Evolutionary conservation across 352 stramenopile genomes (phyloP), one percentile per base, ranked within the genome.

Genomic region (Hyaloperonospora brassicae): DNA sequence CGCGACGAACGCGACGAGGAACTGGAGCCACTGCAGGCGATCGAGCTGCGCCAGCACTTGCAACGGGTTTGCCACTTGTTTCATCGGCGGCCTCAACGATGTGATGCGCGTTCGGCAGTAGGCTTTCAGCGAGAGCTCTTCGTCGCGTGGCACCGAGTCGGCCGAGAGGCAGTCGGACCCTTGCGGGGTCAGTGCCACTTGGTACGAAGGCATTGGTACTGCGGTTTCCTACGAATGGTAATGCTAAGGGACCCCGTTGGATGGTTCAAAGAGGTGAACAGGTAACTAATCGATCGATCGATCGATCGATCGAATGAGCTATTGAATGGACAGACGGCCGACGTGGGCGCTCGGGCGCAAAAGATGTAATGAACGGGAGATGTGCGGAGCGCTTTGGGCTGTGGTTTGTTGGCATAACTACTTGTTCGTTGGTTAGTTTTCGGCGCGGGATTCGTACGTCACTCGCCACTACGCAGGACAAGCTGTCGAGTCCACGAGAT

Each of bases 11-110:
- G 52, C 51, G 13, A 73, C 55, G 17, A 63, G 40, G 46, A 76
- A 73, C 35, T 73, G 58, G 8, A 72, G 43, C 68, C 68, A 76
- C 27, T 76, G 64, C 55, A 71, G 57, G 36, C 63, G 63, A 39
- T 77, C 50, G n/a, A 76, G 68, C 30, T 57, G 44, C 23, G 36
- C 35, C 8, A 73, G 51, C 43, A 67, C 44, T 35, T 56, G 57
- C 21, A 67, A 38, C 34, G 65, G 65, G 43, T 69, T 73, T 9
- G 66, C 57, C 12, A 53, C 48, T 38, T 68, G 61, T 4, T 41
- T 63, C 65, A 70, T 67, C 17, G 57, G 57, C 13, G 68, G 68
- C 38, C 77, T 82, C 50, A 82, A 67, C 45, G 69, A 66, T 22
- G 55, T 74, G 46, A 71, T 30, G 14, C 70, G 66, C n/a, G 66